Conservation (phyloP, 2,329 filamentous ascomycete genomes). For the Curvularia verruculosa region DNA sequence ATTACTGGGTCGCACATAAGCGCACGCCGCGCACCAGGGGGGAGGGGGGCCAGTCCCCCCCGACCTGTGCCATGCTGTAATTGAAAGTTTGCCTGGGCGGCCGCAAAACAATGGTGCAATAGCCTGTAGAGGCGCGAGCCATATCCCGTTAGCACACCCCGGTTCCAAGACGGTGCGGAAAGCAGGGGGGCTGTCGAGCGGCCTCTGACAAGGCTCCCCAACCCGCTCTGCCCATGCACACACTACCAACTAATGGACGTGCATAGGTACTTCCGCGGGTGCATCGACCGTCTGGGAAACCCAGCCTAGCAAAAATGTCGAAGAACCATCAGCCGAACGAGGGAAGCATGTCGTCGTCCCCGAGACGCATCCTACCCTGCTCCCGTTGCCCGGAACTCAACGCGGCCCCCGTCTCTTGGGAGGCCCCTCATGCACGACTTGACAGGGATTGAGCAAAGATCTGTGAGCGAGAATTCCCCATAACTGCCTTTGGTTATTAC, state of each 20-base stretch:
- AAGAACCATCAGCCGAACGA: constrained; percentile 53
- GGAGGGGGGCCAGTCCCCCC: constrained; percentile 13
- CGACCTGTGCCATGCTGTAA: constrained; percentile 30
- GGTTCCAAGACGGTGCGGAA: constrained; percentile 36
- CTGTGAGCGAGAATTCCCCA: constrained; percentile 40
- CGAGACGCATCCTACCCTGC: constrained; percentile 41
- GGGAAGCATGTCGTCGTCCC: constrained; percentile 44
- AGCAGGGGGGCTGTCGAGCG: constrained; percentile 30
- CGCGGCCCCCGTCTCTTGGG: constrained; percentile 47
- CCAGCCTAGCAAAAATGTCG: constrained; percentile 36
- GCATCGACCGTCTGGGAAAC: constrained; percentile 42
- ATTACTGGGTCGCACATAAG: constrained; percentile 19
- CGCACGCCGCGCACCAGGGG: constrained; percentile 26
- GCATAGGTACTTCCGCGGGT: constrained; percentile 44
- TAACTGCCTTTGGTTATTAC: constrained; percentile 50
- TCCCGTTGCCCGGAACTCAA: constrained; percentile 47
- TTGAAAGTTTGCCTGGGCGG: constrained; percentile 31
- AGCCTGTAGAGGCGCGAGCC: constrained; percentile 28
- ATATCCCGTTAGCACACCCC: constrained; percentile 28
- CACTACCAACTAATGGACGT: constrained; percentile 34
- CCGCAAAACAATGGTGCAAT: constrained; percentile 37
- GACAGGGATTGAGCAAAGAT: constrained; percentile 45
- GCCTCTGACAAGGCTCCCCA: constrained; percentile 37
- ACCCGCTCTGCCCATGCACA: constrained; percentile 34
- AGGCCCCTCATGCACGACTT: constrained; percentile 47